Conservation (phyloP, 768 basidiomycete genomes). For the Cystoderma amianthinum region DNA sequence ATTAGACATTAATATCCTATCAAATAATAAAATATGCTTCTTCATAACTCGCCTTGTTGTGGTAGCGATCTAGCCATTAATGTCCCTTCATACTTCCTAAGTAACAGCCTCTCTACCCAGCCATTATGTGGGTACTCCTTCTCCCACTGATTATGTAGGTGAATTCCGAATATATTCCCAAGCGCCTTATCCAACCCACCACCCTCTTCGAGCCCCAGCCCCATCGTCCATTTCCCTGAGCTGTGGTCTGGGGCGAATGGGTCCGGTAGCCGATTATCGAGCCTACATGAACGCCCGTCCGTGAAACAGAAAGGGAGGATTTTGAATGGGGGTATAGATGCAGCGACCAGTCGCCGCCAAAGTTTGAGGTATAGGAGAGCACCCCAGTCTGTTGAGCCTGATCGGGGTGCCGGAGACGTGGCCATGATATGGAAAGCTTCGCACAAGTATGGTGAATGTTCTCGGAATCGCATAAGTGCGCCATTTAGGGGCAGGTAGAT, state of each 20-base stretch:
- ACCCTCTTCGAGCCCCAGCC: slow-evolving; percentile 50
- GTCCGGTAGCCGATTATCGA: slow-evolving; percentile 90
- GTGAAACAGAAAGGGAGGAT: slow-evolving; percentile 94
- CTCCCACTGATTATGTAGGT: slow-evolving; percentile 95
- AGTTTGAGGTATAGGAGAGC: slow-evolving; percentile 86
- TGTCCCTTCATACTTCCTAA: slow-evolving; percentile 51
- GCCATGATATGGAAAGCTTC: slow-evolving; percentile 93
- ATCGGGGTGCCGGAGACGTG: slow-evolving; percentile 60
- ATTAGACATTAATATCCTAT: too few species aligned
- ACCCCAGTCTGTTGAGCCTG: slow-evolving; percentile 91
- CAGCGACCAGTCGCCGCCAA: slow-evolving; percentile 76
- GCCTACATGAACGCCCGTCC: slow-evolving; percentile 85
- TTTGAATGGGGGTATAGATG: slow-evolving; percentile 75
- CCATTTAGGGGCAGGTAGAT: slow-evolving; percentile 71
- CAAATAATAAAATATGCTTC: too few species aligned
- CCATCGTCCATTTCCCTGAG: slow-evolving; percentile 62
- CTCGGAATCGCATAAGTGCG: slow-evolving; percentile 88
- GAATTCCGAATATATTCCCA: slow-evolving; percentile 76
- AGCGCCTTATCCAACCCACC: slow-evolving; percentile 59
- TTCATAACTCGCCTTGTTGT: not conserved
- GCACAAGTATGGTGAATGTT: slow-evolving; percentile 92
- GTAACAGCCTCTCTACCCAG: slow-evolving; percentile 80
- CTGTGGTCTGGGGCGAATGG: slow-evolving; percentile 63
- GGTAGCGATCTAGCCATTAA: slow-evolving; percentile 10
- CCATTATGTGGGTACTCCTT: slow-evolving; percentile 78